A percentile compares a stretch with the other conserved stretches of the same genome.
phyloP scores from a whole-genome alignment of 345 rosid genomes.

The Camelina neglecta region DNA sequence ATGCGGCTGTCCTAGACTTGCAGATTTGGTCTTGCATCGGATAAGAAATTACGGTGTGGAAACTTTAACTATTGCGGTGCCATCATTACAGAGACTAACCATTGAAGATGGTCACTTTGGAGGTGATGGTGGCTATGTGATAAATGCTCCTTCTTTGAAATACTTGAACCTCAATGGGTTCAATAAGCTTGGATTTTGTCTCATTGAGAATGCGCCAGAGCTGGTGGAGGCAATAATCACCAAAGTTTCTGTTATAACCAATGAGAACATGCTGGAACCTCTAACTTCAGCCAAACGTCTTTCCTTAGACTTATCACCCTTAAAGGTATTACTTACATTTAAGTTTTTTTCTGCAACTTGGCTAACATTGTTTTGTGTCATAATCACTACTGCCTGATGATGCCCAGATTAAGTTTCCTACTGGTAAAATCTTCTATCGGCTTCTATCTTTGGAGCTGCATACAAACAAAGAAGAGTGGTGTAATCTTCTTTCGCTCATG shows the following conservation, averaged over 20 bases:
- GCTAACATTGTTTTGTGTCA: neutral
- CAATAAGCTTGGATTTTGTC: too few relatives aligned
- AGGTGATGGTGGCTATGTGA: too few relatives aligned
- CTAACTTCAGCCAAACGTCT: slow-evolving; percentile 7
- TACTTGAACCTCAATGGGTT: too few relatives aligned
- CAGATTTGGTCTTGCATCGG: too few relatives aligned
- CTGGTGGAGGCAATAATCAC: too few relatives aligned
- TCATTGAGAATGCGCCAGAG: too few relatives aligned
- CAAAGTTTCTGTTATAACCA: neutral
- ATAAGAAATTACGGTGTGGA: too few relatives aligned
- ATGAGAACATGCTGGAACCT: neutral
- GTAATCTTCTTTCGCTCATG: neutral
- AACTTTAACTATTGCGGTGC: too few relatives aligned
- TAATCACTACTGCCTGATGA: neutral
- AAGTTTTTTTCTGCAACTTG: neutral
- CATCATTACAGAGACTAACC: too few relatives aligned
- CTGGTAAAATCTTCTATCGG: slow-evolving; percentile 3
- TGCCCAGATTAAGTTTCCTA: slow-evolving; percentile 2
- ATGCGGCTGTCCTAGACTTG: too few relatives aligned
- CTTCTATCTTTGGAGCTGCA: neutral
- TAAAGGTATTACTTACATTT: neutral
- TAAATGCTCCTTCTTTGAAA: too few relatives aligned
- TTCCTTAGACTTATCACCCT: slow-evolving; percentile 5
- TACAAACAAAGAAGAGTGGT: neutral
- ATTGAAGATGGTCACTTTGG: too few relatives aligned